A percentile compares a stretch with the other conserved stretches of the same genome.
These are phyloP conservation scores for Talaromyces sp. DNA, from an alignment of 2,329 filamentous ascomycete genomes.

Conservation along the genomic window DNA sequence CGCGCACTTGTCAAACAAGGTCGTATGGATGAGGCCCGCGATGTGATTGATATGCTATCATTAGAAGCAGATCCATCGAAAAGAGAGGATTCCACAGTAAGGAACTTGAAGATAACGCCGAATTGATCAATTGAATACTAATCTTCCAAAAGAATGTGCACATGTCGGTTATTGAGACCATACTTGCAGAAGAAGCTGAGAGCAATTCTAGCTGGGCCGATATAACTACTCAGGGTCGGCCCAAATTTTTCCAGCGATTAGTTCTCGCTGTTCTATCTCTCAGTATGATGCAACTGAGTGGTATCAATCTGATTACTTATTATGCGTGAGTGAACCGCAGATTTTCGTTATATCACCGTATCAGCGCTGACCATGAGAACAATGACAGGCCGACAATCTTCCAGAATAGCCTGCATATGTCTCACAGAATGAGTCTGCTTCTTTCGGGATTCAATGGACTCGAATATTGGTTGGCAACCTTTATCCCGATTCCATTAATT, in stretches of 20 bases:
- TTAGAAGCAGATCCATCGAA: background rate
- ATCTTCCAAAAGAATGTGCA: background rate
- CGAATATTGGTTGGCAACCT: conserved; percentile 3
- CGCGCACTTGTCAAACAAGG: background rate
- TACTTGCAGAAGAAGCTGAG: background rate
- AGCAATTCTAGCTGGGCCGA: background rate
- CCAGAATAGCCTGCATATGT: conserved; percentile 1
- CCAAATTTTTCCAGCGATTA: conserved; percentile 2
- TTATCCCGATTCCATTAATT: conserved; percentile 2
- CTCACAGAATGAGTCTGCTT: background rate
- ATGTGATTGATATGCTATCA: conserved; percentile 6
- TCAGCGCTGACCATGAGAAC: background rate
- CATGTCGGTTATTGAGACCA: background rate
- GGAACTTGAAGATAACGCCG: background rate
- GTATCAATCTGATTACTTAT: conserved; percentile 4
- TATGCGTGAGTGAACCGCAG: background rate
- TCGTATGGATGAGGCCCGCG: background rate
- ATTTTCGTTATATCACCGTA: too few relatives aligned
- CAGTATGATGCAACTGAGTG: background rate
- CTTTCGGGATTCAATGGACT: background rate
- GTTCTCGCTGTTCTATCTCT: background rate
- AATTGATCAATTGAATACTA: background rate
- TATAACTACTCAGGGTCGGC: conserved; percentile 2
- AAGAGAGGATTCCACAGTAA: background rate
- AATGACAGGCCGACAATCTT: background rate